Base-by-base conservation (phyloP, 768 basidiomycete genomes). In the Serendipita sp. region DNA sequence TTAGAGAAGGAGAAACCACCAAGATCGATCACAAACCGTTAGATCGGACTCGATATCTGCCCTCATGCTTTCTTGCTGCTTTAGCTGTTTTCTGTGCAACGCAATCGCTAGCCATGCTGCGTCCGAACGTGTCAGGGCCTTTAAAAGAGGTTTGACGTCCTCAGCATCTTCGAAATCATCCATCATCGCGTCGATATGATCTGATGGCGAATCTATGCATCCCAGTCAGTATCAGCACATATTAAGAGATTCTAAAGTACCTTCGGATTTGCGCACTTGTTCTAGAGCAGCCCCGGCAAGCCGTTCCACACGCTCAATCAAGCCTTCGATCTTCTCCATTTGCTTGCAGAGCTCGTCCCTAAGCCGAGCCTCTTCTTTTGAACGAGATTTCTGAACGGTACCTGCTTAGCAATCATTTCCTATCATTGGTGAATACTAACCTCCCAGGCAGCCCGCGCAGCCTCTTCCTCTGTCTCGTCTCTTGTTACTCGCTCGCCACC, bases 11-110 rank as follows among this genome's bases (percentile, higher is more conserved):
- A 8, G n/a, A 51, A 45, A 64, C 44, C 41, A 28, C 5, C 41
- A 41, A 41, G 13, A 28, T 16, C 1, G 18, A n/a, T 46, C 35
- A 72, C 79, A 56, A 69, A 92, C 92, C 72, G 82, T 77, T 4
- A 96, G 76, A 68, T 93, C 89, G 62, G 78, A 76, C 66, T 87
- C 86, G 38, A 93, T 82, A 60, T 88, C 85, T 8, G 80, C 81
- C 13, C 74, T 75, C 16, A 79, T 74, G 11, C 73, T 74, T 63
- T 84, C 81, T 13, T 76, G 76, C 34, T 84, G 83, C 58, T 74
- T 76, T 38, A 78, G 74, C 16, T 79, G 71, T 64, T 78, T 78
- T 45, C 80, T 77, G 3, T 74, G 75, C 44, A 84, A 80, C 67
- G 82, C 78, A 35, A 72, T 73, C 2, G 83, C 81, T 11, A 91